Conservation (phyloP, 2,329 filamentous ascomycete genomes). For the Ophiostoma ulmi region DNA sequence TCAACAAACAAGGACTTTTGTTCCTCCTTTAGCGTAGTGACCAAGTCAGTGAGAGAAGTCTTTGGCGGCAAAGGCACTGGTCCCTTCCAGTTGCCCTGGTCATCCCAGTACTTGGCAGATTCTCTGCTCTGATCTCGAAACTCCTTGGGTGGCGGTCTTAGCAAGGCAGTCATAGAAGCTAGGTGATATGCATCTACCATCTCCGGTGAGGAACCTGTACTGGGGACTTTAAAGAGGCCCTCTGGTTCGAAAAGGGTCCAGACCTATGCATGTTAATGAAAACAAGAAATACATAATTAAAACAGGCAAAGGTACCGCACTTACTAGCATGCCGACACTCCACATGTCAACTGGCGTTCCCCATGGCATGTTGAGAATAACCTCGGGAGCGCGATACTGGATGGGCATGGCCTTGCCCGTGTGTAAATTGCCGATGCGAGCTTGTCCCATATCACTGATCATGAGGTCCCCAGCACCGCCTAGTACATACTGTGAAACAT, state of each 20-base stretch:
- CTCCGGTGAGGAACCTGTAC: background rate
- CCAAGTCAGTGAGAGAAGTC: background rate
- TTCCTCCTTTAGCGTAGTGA: background rate
- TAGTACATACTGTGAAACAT: background rate
- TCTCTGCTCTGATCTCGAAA: background rate
- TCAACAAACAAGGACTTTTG: background rate
- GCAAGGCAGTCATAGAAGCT: background rate
- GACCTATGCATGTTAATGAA: background rate
- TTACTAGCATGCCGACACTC: background rate
- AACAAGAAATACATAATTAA: background rate
- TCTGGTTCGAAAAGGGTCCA: background rate
- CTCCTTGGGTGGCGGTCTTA: background rate
- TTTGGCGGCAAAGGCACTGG: background rate
- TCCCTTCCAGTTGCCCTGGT: slow-evolving; percentile 2
- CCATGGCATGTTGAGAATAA: background rate
- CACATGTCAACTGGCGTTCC: background rate
- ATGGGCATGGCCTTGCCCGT: background rate
- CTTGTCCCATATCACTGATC: background rate
- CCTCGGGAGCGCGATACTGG: background rate
- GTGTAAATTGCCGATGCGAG: background rate
- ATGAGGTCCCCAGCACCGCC: background rate
- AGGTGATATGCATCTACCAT: background rate
- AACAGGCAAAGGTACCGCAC: background rate
- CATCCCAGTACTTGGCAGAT: background rate
- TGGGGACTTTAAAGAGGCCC: background rate